These are phyloP conservation scores for Westerdykella aurantiaca DNA, from an alignment of 2,329 filamentous ascomycete genomes.

Conservation along the genomic window DNA sequence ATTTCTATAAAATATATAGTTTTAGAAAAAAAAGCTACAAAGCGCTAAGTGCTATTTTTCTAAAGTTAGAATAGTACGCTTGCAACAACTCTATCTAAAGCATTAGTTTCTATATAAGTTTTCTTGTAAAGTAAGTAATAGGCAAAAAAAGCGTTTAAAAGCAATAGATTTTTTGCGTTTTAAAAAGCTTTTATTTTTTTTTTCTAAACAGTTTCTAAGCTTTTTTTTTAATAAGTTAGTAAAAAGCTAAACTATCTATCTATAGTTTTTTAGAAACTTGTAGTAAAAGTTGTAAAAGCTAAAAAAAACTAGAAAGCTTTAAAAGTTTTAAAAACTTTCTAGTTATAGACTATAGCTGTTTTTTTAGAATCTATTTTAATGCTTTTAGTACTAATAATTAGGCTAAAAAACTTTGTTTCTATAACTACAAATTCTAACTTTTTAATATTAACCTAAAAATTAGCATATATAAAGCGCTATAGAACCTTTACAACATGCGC, in stretches of 20 bases:
- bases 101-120: constrained; percentile 1
- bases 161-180: neutral
- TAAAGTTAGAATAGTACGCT: constrained; percentile 1
- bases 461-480: neutral
- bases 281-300: constrained; percentile 34
- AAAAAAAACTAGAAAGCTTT: constrained; percentile 19
- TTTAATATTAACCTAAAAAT: neutral
- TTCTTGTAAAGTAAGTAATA: constrained; percentile 6
- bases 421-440: constrained; percentile 7
- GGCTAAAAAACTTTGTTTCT: constrained; percentile 5
- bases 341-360: constrained; percentile 14
- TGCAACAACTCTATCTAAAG: neutral
- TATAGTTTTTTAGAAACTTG: constrained; percentile 20
- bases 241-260: neutral
- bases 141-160: neutral
- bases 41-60: neutral
- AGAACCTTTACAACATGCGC: constrained; percentile 2
- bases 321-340: constrained; percentile 11
- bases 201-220: constrained; percentile 7
- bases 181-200: neutral
- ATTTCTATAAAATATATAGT: neutral
- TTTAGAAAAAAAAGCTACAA: constrained; percentile 2
- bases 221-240: constrained; percentile 1
- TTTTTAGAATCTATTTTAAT: constrained; percentile 3
- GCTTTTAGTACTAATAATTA: neutral